Evolutionary conservation across 371 early-diverging fungal species (phyloP), one percentile per base, ranked within the genome.

Genomic region (Mucor ambiguus): DNA sequence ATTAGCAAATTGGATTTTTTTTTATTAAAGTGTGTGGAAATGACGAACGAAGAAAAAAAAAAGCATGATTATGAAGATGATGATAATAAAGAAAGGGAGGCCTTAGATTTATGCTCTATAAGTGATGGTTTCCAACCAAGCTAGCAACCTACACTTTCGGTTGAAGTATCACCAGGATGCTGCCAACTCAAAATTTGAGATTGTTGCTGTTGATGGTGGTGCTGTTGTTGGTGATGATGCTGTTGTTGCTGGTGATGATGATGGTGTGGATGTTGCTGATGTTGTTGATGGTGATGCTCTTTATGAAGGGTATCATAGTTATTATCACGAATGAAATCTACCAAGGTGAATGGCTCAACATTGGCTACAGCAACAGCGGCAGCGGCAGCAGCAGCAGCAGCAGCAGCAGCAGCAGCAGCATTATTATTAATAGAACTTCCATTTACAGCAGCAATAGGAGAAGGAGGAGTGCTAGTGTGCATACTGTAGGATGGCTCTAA

Each of bases 1-100:
- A 92, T 64, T 93, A 84, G 18, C 41, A 41, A 41, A 18, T 41
- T 41, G 41, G 46, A n/a, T 43, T 48, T 20, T 26, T 22, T 43
- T 30, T 61, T 33, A 44, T 57, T 46, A 10, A 10, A 29, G 8
- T 35, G n/a, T 38, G 3, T 48, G 10, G 32, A 57, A 55, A 60
- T 35, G n/a, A 29, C 28, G 54, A 38, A 33, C 22, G 37, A 58
- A 59, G 33, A 58, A 52, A 37, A 18, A 33, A 59, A 59, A 55
- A n/a, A n/a, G n/a, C n/a, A 35, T 41, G 49, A 49, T 24, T 28
- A 52, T 52, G 6, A 16, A 26, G 28, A 22, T 52, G 14, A 28
- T 46, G 22, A 49, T 14, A 24, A 46, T 26, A 32, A 24, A 61
- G 30, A 61, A 30, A 32, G 18, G 49, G 10, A 46, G 35, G 44